Conservation (phyloP, 495 filamentous ascomycete genomes). For the Aspergillus saccharolyticus region DNA sequence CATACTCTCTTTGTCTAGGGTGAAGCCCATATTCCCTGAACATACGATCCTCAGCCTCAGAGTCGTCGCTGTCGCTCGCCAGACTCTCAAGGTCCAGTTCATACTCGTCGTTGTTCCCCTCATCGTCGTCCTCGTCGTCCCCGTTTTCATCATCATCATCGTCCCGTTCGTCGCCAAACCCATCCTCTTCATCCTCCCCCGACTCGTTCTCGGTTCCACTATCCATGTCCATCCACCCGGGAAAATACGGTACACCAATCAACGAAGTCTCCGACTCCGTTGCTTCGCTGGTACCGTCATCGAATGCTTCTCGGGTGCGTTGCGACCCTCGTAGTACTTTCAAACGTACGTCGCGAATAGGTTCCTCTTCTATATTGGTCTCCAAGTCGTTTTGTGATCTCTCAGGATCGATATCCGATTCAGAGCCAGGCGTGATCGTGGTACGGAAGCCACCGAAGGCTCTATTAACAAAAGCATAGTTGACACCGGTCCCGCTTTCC, state of each 20-base stretch:
- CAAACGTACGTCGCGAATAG: conserved; percentile 30
- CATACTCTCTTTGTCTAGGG: conserved; percentile 34
- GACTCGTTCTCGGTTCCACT: conserved; percentile 16
- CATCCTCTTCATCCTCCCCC: conserved; percentile 12
- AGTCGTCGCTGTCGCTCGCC: conserved; percentile 26
- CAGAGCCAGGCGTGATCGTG: conserved; percentile 27
- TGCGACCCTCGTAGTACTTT: conserved; percentile 9
- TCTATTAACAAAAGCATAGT: conserved; percentile 54
- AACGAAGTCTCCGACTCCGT: background rate
- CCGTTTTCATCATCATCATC: conserved; percentile 14
- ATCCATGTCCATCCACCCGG: background rate
- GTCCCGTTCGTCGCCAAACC: conserved; percentile 16
- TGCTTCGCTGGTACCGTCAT: background rate
- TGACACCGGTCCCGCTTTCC: conserved; percentile 53
- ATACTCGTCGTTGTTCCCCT: conserved; percentile 21
- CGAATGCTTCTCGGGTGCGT: background rate
- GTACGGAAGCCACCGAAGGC: conserved; percentile 58
- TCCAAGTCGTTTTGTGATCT: conserved; percentile 43
- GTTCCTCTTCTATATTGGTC: conserved; percentile 36
- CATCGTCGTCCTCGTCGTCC: conserved; percentile 13
- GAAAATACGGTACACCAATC: background rate
- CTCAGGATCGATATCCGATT: conserved; percentile 36
- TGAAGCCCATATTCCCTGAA: conserved; percentile 25
- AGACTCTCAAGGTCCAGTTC: conserved; percentile 23
- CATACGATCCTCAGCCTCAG: conserved; percentile 27